phyloP scores from a whole-genome alignment of 208 protist genomes.

The Acanthamoeba healyi region DNA sequence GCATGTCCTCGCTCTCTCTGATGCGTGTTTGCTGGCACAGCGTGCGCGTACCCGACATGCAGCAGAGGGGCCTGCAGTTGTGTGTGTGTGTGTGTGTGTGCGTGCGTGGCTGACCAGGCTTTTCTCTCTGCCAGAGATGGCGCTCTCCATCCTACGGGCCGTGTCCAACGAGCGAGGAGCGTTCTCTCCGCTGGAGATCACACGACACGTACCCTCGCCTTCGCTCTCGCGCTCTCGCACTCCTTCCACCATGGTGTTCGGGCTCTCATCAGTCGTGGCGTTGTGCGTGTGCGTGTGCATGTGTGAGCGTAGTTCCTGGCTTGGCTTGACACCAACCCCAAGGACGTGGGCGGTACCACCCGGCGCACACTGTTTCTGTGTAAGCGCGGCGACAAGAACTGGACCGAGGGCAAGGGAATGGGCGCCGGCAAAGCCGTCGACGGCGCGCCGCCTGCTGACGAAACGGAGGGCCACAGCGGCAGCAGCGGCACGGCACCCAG shows the following conservation, averaged over 20 bases:
- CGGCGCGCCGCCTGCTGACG: too few relatives aligned
- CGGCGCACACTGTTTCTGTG: neutral
- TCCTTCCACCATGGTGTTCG: too few relatives aligned
- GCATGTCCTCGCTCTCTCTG: neutral
- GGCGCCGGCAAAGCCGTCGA: too few relatives aligned
- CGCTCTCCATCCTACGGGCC: constrained; percentile 4
- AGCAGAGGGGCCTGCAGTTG: too few relatives aligned
- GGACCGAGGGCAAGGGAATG: too few relatives aligned
- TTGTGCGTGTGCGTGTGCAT: too few relatives aligned
- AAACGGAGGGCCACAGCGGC: neutral
- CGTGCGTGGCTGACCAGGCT: neutral
- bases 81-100: too few relatives aligned
- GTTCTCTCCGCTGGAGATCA: neutral
- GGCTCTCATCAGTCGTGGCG: too few relatives aligned
- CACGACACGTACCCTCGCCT: neutral
- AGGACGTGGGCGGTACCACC: constrained; percentile 42
- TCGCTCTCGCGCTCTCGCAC: too few relatives aligned
- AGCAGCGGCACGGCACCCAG: neutral
- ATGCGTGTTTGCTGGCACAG: too few relatives aligned
- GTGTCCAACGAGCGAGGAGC: constrained; percentile 9
- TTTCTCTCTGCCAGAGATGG: constrained; percentile 33
- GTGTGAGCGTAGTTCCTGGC: constrained; percentile 15
- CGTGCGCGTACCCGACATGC: too few relatives aligned
- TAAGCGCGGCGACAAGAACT: neutral
- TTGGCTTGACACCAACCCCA: constrained; percentile 43